Conservation (phyloP, 2,329 filamentous ascomycete species). For the Pseudogymnoascus sp. region DNA sequence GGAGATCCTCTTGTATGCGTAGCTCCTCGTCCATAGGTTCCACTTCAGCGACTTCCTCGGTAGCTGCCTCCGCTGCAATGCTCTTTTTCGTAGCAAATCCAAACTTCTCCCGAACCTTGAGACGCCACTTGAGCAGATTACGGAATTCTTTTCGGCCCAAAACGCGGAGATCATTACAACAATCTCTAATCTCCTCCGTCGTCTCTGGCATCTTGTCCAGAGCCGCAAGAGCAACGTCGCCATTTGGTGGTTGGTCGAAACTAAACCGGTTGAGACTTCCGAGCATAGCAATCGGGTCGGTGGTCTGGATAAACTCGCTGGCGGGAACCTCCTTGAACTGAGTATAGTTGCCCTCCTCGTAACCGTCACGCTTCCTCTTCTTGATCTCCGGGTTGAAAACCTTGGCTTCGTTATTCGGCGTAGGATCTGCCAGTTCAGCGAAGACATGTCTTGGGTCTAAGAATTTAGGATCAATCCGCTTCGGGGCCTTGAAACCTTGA, state of each 20-base stretch:
- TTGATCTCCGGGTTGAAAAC: conserved; percentile 97
- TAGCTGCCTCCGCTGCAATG: conserved; percentile 35
- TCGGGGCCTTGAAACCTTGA: conserved; percentile 89
- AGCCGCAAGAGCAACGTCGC: conserved; percentile 78
- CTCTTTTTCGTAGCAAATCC: conserved; percentile 66
- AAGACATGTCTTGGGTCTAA: conserved; percentile 86
- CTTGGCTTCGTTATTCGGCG: conserved; percentile 92
- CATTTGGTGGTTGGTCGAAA: conserved; percentile 71
- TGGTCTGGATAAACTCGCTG: conserved; percentile 88
- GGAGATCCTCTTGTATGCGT: conserved; percentile 78
- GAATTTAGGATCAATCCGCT: conserved; percentile 85
- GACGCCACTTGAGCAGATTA: conserved; percentile 75
- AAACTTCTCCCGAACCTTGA: conserved; percentile 84
- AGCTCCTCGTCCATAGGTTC: conserved; percentile 93
- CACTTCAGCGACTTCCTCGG: conserved; percentile 67
- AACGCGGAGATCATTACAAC: conserved; percentile 78
- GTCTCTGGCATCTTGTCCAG: conserved; percentile 81
- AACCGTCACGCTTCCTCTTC: conserved; percentile 95
- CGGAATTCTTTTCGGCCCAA: conserved; percentile 94
- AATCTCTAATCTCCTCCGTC: conserved; percentile 68
- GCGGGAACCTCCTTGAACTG: conserved; percentile 85
- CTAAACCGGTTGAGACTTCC: conserved; percentile 76
- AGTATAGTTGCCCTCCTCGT: conserved; percentile 90
- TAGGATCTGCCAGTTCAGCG: conserved; percentile 76
- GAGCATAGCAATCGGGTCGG: conserved; percentile 86